These are phyloP conservation scores for Dacryopinax primogenitus DNA, from an alignment of 768 basidiomycete genomes.

Conservation along the genomic window DNA sequence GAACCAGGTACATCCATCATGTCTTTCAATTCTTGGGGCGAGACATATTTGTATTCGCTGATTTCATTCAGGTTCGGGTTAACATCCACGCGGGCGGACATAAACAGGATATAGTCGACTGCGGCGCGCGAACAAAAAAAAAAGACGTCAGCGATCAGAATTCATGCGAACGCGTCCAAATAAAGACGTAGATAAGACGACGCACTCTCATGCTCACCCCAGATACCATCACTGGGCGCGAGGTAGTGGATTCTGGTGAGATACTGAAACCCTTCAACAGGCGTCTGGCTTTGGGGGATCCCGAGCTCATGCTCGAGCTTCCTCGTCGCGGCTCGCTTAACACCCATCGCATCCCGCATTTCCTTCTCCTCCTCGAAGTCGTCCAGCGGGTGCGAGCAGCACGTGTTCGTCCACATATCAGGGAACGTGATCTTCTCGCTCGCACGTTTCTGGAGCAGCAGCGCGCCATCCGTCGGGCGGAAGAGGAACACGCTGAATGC, in stretches of 20 bases:
- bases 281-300: conserved; percentile 65
- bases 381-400: conserved; percentile 91
- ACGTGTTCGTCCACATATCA: conserved; percentile 99
- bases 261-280: conserved; percentile 80
- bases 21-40: conserved; percentile 71
- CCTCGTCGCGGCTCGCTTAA: conserved; percentile 78
- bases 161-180: conserved; percentile 1
- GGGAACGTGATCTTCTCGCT: conserved; percentile 99
- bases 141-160: too few species aligned
- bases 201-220: conserved; percentile 97
- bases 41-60: conserved; percentile 78
- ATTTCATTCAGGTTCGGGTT: conserved; percentile 82
- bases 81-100: conserved; percentile 77
- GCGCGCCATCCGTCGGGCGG: conserved; percentile 81
- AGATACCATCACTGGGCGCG: conserved; percentile 78
- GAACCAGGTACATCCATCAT: conserved; percentile 79
- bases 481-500: conserved; percentile 98
- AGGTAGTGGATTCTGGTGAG: conserved; percentile 95
- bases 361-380: conserved; percentile 78
- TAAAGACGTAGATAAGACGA: conserved; percentile 15
- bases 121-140: too few species aligned
- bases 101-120: conserved; percentile 98
- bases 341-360: conserved; percentile 54
- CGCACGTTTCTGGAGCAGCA: conserved; percentile 88
- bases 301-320: conserved; percentile 96